Evolutionary conservation across 2,329 filamentous ascomycete species (phyloP).

Genomic region (Alternaria incomplexa): DNA sequence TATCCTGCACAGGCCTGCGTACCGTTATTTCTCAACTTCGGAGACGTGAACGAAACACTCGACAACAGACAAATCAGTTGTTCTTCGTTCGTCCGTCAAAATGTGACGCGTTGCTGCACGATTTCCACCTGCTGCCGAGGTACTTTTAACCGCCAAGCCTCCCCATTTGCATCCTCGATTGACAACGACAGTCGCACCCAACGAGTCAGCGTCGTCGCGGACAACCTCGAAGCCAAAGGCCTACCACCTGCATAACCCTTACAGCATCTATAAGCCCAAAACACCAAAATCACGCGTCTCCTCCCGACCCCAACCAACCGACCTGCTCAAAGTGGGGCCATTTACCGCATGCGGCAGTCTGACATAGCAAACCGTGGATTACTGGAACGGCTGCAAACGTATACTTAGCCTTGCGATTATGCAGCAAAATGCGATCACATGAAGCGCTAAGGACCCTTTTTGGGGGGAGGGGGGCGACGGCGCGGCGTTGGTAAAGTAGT

Average conservation of each 20-base stretch:
- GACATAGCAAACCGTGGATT: constrained; percentile 26
- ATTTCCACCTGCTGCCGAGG: neutral
- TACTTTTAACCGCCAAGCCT: neutral
- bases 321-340: constrained; percentile 4
- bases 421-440: constrained; percentile 25
- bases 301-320: neutral
- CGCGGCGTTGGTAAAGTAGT: neutral
- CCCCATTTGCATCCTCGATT: neutral
- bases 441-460: neutral
- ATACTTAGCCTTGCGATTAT: constrained; percentile 23
- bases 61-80: neutral
- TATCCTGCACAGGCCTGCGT: neutral
- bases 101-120: neutral
- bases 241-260: neutral
- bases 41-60: neutral
- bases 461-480: constrained; percentile 1
- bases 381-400: constrained; percentile 45
- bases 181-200: neutral
- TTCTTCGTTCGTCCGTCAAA: neutral
- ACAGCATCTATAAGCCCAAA: neutral
- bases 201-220: neutral
- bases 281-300: neutral
- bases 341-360: constrained; percentile 33
- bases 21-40: neutral
- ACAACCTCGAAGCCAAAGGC: neutral